Base-by-base conservation (phyloP, 225 moss, liverwort and hornwort genomes). In the Bryoerythrophyllum caledonicum region DNA sequence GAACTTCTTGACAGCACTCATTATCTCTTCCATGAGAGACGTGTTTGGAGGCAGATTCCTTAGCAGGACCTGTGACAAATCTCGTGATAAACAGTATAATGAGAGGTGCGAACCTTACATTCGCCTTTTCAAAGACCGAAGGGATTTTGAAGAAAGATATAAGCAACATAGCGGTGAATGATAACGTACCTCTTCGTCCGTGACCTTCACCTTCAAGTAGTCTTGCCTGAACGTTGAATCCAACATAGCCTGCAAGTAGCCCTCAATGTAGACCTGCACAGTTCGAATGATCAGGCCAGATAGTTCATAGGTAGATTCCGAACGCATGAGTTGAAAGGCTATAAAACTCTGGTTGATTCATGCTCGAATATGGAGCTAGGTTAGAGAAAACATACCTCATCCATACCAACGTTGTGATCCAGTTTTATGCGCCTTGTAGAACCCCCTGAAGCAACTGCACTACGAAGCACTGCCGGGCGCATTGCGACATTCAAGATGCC, bases 401-500 rank as follows among this genome's bases (percentile, higher is more conserved):
- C 91, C 83, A 94, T 90, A 44, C 97, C 97, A 65, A 91, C 91
- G 66, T 81, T 93, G 26, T 94, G 89, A 74, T 95, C 97, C 75
- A 99, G 71, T 77, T 95, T 93, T 57, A 99, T 95, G 61, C 90
- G 86, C 72, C 97, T 89, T 34, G 84, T 95, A 19, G 97, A 84
- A 17, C 97, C 97, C 13, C 97, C 97, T 2, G 93, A 87, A 66
- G 89, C 90, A 67, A 99, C 97, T 65, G 97, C 97, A 76, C 97
- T 95, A 32, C 94, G 87, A 44, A 99, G 91, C 53, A 95, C 94
- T 44, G 97, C 91, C 28, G 97, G 97, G 72, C 88, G 90, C 97
- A 99, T 99, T 52, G 97, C 97, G 57, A 95, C 94, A 76, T 99
- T 99, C 62, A 99, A 71, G 63, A 99, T 89, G 30, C 97, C 97